Evolutionary conservation across 1,284 basidiomycete species (phyloP).

Genomic region (Ustilago loliicola): DNA sequence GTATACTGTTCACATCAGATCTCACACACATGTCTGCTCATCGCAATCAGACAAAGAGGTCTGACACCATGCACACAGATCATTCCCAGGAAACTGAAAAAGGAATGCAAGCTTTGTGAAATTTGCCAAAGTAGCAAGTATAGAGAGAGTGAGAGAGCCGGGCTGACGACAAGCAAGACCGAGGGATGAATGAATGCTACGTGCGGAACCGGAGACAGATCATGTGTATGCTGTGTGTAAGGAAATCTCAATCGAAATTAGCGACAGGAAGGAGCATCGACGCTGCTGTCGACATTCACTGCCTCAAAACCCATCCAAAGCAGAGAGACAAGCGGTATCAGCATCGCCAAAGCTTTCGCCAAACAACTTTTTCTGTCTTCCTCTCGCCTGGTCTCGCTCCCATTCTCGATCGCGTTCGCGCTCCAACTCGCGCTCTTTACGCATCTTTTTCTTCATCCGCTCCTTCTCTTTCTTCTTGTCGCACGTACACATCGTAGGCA

Average conservation of each 20-base stretch:
- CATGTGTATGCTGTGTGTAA: conserved; percentile 1
- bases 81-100: no score
- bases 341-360: conserved; percentile 52
- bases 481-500: conserved; percentile 43
- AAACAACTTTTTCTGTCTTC: conserved; percentile 48
- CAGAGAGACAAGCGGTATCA: conserved; percentile 45
- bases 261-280: neutral
- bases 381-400: conserved; percentile 48
- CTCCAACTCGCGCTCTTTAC: conserved; percentile 51
- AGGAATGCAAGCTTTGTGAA: no score
- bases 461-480: conserved; percentile 55
- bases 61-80: no score
- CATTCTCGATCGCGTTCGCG: conserved; percentile 54
- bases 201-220: no score
- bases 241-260: neutral
- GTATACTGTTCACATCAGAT: no score
- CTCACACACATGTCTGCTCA: no score
- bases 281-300: conserved; percentile 16
- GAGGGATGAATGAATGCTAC: neutral
- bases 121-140: neutral
- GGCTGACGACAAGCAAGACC: neutral
- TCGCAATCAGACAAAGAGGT: no score
- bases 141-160: neutral
- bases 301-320: conserved; percentile 41
- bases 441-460: conserved; percentile 48